Percentiles rank a stretch among this genome's conserved stretches.
Conservation (phyloP, 2,329 filamentous ascomycete species). For the Nemania sp. region DNA sequence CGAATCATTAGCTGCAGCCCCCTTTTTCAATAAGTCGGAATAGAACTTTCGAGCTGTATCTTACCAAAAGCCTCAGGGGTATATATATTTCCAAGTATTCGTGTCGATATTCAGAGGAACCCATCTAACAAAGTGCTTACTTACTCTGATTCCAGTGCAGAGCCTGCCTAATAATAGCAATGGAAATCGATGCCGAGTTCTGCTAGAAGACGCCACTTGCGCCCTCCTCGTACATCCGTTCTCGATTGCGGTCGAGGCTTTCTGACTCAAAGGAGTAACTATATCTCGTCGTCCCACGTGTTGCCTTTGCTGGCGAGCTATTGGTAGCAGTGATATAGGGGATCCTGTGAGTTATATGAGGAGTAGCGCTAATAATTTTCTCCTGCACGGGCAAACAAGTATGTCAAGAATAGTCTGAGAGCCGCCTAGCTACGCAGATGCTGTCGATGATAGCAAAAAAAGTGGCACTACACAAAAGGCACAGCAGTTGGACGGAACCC, state of each 20-base stretch:
- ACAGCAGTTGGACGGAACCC: not conserved
- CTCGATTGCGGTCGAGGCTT: not conserved
- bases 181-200: not conserved
- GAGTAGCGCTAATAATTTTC: not conserved
- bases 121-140: not conserved
- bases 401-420: no score
- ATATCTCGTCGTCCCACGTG: not conserved
- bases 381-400: no score
- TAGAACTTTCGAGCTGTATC: not conserved
- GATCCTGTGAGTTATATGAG: not conserved
- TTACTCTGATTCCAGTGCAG: not conserved
- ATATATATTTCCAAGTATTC: not conserved
- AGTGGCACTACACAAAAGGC: not conserved
- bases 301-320: not conserved
- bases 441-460: no score
- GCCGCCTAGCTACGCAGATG: no score
- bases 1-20: not conserved
- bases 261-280: not conserved
- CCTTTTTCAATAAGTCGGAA: not conserved
- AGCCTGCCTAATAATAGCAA: not conserved
- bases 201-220: not conserved
- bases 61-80: not conserved
- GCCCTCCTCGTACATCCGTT: not conserved
- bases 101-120: not conserved
- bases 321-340: not conserved